phyloP scores from a whole-genome alignment of 2,329 filamentous ascomycete species.

The Trichoderma lentiforme region DNA sequence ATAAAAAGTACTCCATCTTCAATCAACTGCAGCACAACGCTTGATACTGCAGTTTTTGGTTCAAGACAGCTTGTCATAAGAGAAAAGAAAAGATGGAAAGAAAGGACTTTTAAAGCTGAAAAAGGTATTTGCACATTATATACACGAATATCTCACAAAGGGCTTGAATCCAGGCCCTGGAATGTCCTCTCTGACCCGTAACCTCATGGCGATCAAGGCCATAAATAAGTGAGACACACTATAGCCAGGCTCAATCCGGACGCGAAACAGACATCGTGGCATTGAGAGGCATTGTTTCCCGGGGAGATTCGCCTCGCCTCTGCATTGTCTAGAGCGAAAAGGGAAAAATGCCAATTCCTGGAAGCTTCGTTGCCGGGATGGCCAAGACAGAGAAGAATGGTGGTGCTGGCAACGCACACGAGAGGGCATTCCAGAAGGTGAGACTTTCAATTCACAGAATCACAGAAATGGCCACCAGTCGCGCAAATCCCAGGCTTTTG shows the following conservation, averaged over 20 bases:
- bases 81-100: not conserved
- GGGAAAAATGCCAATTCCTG: not conserved
- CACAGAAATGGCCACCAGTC: not conserved
- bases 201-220: not conserved
- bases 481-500: not conserved
- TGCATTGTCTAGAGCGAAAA: not conserved
- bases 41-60: not conserved
- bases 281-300: not conserved
- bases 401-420: not conserved
- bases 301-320: not conserved
- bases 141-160: not conserved
- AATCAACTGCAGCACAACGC: conserved; percentile 3
- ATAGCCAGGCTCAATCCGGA: not conserved
- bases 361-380: not conserved
- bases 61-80: not conserved
- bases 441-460: not conserved
- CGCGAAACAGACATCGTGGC: not conserved
- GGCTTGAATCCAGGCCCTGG: not conserved
- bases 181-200: not conserved
- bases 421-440: conserved; percentile 3
- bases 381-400: not conserved
- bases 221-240: not conserved
- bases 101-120: not conserved
- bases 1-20: conserved; percentile 41
- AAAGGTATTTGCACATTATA: conserved; percentile 10